These are phyloP conservation scores for Tulasnella calospora DNA, from an alignment of 768 basidiomycete species.

Conservation along the genomic window DNA sequence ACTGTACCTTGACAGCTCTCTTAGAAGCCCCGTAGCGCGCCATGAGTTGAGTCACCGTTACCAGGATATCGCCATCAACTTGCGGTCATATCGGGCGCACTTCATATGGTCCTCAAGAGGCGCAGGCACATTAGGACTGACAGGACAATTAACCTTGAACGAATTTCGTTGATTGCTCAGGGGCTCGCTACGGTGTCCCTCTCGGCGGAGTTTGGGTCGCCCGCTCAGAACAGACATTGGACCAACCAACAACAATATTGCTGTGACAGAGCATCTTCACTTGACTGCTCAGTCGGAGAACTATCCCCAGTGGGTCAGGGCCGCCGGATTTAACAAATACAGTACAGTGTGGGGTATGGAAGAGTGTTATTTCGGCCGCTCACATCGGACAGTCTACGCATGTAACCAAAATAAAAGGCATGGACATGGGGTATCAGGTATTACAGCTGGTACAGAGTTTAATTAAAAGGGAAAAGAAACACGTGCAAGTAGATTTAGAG, in stretches of 20 bases:
- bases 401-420: neutral
- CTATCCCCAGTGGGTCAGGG: neutral
- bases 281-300: neutral
- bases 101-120: neutral
- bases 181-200: neutral
- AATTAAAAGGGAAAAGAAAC: neutral
- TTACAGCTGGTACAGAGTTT: neutral
- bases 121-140: neutral
- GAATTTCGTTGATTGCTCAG: neutral
- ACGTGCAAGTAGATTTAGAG: neutral
- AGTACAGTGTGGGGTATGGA: neutral
- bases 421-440: neutral
- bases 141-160: neutral
- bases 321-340: neutral
- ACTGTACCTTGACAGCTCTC: too few relatives aligned
- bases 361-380: neutral
- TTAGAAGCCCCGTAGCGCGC: neutral
- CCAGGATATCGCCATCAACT: neutral
- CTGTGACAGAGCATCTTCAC: neutral
- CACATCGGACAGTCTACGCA: neutral
- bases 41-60: neutral
- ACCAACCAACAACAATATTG: neutral
- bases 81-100: neutral
- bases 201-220: neutral
- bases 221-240: neutral